Evolutionary conservation across 2,329 filamentous ascomycete genomes (phyloP), one percentile per base, ranked within the genome.

Genomic region (Eutypa lata): DNA sequence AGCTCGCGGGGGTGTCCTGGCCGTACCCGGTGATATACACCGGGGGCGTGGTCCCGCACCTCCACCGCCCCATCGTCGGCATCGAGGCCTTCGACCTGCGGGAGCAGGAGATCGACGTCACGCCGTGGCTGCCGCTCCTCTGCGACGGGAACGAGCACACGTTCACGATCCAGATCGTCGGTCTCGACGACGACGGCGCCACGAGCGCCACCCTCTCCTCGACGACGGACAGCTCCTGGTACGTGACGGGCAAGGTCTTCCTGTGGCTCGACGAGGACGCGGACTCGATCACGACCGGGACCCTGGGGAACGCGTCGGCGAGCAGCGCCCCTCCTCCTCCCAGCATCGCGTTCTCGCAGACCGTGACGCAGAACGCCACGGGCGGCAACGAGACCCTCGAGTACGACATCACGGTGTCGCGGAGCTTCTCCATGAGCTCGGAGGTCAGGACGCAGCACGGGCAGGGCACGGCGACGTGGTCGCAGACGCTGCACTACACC

Each of bases 1-100:
- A 79, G 18, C 70, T 93, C 21, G 88, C 88, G 1, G 90, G 90
- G 2, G 83, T 91, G 2, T 81, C 84, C 31, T 94, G 88, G 89
- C 91, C 90, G 1, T 93, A 89, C 61, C 89, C 90, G 0, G 79
- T 91, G 18, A 86, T 95, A 47, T 93, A 92, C 61, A 92, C 90
- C 0, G 90, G 91, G 2, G 90, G 90, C 1, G 77, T 95, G 6
- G 86, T 88, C 1, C 89, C 89, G 4, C 83, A 84, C 1, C 78
- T 94, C 38, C 91, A 91, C 80, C 78, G 89, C 7, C 90, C 90
- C 0, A 79, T 94, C 50, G 90, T 89, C 2, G 89, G 89, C 1
- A 83, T 89, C 19, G 86, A 94, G 62, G 84, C 89, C 0, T 94
- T 91, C 65, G 89, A 94, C 64, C 75, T 95, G 22, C 76, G 81